These are phyloP conservation scores for Cystobasidiaceae sp. DNA, from an alignment of 1,284 basidiomycete genomes.

Conservation along the genomic window DNA sequence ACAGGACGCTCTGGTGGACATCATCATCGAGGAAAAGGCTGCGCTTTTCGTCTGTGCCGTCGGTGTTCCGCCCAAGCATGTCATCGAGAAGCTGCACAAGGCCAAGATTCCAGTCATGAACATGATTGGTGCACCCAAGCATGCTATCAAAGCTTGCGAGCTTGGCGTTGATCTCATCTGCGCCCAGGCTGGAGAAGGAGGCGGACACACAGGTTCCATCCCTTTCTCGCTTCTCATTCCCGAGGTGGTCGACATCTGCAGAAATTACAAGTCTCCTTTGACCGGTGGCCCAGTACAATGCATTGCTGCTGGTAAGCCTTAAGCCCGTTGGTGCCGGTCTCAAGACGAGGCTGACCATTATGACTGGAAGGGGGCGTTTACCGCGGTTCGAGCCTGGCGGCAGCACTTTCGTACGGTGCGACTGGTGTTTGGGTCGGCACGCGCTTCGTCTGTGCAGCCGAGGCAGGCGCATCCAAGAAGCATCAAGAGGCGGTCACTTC, in stretches of 20 bases:
- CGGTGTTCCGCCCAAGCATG: slow-evolving; percentile 71
- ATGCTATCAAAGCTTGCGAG: slow-evolving; percentile 51
- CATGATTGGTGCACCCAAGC: slow-evolving; percentile 61
- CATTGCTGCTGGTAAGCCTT: slow-evolving; percentile 5
- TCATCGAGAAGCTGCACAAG: slow-evolving; percentile 70
- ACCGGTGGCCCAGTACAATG: slow-evolving; percentile 67
- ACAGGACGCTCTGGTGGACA: slow-evolving; percentile 69
- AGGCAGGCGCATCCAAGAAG: slow-evolving; percentile 71
- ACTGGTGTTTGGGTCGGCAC: slow-evolving; percentile 66
- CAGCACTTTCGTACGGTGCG: slow-evolving; percentile 65
- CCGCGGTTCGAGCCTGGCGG: slow-evolving; percentile 78
- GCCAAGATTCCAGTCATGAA: slow-evolving; percentile 77
- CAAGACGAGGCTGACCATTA: slow-evolving; percentile 47
- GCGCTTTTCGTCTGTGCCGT: slow-evolving; percentile 78
- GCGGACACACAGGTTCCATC: slow-evolving; percentile 17
- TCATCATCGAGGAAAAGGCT: slow-evolving; percentile 80
- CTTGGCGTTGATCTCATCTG: slow-evolving; percentile 65
- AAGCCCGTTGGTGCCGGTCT: too few relatives aligned
- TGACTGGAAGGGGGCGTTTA: slow-evolving; percentile 80
- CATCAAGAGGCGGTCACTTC: slow-evolving; percentile 65
- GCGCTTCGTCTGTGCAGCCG: slow-evolving; percentile 61
- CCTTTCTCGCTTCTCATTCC: slow-evolving; percentile 53
- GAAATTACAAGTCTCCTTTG: slow-evolving; percentile 65
- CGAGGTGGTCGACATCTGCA: slow-evolving; percentile 75
- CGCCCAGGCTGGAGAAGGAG: slow-evolving; percentile 55